Percentiles rank a stretch among this genome's conserved stretches.
These are phyloP conservation scores for Cercospora sp. DNA, from an alignment of 2,329 filamentous ascomycete species.

Conservation along the genomic window DNA sequence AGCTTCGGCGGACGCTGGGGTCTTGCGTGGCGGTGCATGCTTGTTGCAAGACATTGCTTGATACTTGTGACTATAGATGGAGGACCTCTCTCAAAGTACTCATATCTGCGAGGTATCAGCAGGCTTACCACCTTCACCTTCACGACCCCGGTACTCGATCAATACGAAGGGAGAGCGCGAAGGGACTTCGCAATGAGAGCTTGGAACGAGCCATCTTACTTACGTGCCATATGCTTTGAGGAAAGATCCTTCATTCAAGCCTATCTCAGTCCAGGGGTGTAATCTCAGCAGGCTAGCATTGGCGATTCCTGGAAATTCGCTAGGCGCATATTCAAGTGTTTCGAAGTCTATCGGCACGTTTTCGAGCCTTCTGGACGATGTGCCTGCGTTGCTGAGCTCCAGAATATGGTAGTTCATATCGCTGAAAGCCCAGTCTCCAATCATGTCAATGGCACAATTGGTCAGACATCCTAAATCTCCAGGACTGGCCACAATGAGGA, in stretches of 20 bases:
- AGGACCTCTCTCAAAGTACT: conserved; percentile 66
- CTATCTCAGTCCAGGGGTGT: conserved; percentile 64
- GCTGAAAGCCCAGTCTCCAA: conserved; percentile 38
- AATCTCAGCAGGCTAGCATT: conserved; percentile 53
- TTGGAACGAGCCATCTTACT: neutral
- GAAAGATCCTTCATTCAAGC: conserved; percentile 74
- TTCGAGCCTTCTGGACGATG: neutral
- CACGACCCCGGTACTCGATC: neutral
- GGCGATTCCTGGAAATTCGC: conserved; percentile 26
- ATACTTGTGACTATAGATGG: conserved; percentile 36
- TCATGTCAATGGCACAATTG: conserved; percentile 57
- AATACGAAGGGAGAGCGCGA: no score
- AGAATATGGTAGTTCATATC: conserved; percentile 40
- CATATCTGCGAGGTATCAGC: conserved; percentile 47
- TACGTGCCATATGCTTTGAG: conserved; percentile 65
- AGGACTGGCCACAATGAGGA: conserved; percentile 56
- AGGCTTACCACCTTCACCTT: neutral
- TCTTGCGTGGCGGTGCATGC: neutral
- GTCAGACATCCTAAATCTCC: conserved; percentile 62
- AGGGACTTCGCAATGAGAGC: no score
- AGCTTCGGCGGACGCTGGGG: neutral
- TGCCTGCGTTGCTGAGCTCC: conserved; percentile 20
- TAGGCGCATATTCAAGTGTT: conserved; percentile 17
- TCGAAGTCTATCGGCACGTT: conserved; percentile 7
- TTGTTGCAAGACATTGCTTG: conserved; percentile 26